A percentile compares a stretch with the other conserved stretches of the same genome.
Conservation (phyloP, 306 rosid species). For the Prunus davidiana region DNA sequence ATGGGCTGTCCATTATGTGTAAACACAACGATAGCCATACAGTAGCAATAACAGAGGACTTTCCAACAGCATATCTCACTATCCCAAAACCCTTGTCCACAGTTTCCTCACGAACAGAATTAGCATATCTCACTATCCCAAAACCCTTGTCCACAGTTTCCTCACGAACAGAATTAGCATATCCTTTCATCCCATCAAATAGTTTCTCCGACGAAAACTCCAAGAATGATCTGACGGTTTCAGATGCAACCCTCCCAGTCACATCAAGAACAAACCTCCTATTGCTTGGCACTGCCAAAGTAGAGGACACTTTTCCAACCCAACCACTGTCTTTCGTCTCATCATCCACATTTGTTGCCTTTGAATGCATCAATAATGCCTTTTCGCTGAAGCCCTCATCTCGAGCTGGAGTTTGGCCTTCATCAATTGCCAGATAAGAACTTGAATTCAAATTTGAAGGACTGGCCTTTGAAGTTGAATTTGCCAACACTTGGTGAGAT, state of each 20-base stretch:
- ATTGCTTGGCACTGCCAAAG: slow-evolving; percentile 64
- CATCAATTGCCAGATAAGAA: slow-evolving; percentile 15
- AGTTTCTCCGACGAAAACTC: slow-evolving; percentile 55
- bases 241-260: slow-evolving; percentile 71
- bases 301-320: slow-evolving; percentile 44
- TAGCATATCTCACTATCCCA: slow-evolving; percentile 33
- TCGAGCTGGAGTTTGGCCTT: slow-evolving; percentile 1
- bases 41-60: slow-evolving; percentile 48
- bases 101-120: slow-evolving; percentile 45
- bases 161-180: slow-evolving; percentile 41
- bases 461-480: slow-evolving; percentile 23
- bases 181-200: slow-evolving; percentile 37
- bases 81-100: slow-evolving; percentile 42
- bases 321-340: slow-evolving; percentile 40
- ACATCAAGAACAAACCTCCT: slow-evolving; percentile 57
- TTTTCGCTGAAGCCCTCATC: slow-evolving; percentile 17
- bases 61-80: slow-evolving; percentile 51
- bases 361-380: slow-evolving; percentile 11
- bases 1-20: slow-evolving; percentile 46
- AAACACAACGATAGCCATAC: slow-evolving; percentile 61
- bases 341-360: slow-evolving; percentile 3
- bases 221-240: slow-evolving; percentile 60
- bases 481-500: slow-evolving; percentile 67
- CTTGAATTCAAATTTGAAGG: slow-evolving; percentile 4
- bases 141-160: slow-evolving; percentile 46